Base-by-base conservation (phyloP, 805 yeast genomes). In the Lachancea thermotolerans region DNA sequence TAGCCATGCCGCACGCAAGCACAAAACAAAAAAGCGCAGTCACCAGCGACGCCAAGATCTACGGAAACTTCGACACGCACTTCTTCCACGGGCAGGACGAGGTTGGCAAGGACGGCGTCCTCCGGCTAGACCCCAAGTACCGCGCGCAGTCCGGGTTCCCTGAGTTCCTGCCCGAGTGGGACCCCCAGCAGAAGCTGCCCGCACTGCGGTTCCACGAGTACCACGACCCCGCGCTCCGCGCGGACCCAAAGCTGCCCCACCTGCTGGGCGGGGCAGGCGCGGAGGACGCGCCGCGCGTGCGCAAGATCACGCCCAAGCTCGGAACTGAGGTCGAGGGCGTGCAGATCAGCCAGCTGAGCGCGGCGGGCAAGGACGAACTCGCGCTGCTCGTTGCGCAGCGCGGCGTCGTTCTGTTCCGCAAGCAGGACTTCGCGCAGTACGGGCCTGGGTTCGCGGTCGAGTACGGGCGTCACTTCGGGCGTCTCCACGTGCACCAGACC, bases 401-500 rank as follows among this genome's bases (percentile, higher is more conserved):
- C 57, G 87, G 85, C 59, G 85, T 84, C 35, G 81, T 78, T 31
- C 75, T 78, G 4, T 79, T 82, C 61, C 72, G 82, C 57, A 73
- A 78, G 48, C 87, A 82, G 63, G 87, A 84, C 60, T 73, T 84
- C 50, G 75, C 78, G 39, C 68, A 72, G 11, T 64, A 73, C 46
- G 78, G 82, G 5, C 76, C 79, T 3, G 68, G 65, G 27, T 73
- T 70, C 51, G 62, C 66, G 40, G 67, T 62, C 35, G 69, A 81
- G 34, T 80, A 70, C 64, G 86, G 84, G 40, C 65, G 64, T 38
- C 76, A 82, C 59, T 84, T 79, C 59, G 90, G 91, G 30, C 79
- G 80, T 31, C 71, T 79, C 48, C 89, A 84, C 62, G 72, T 81
- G 48, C 90, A 84, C 58, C 86, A 87, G 39, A 79, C 85, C 10